Conservation (phyloP, 2,329 filamentous ascomycete species). For the Rachicladosporium sp. region DNA sequence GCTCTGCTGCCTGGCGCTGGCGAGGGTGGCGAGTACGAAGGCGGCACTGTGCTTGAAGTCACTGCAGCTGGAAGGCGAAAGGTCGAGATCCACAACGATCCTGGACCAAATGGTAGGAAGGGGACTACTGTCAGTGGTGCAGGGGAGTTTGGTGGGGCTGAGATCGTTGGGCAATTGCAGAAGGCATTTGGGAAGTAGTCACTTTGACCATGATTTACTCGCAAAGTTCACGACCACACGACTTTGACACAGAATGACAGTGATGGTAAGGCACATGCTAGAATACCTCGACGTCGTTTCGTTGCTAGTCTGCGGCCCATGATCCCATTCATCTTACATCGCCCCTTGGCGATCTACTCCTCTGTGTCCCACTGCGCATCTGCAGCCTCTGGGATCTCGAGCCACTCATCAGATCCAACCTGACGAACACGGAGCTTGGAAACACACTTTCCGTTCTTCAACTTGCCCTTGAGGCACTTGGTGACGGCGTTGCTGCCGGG, state of each 20-base stretch:
- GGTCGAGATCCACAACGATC: slow-evolving; percentile 5
- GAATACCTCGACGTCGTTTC: too few relatives aligned
- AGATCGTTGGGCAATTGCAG: slow-evolving; percentile 3
- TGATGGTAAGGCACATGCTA: too few relatives aligned
- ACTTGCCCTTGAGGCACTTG: slow-evolving; percentile 3
- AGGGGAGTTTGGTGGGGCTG: slow-evolving; percentile 1
- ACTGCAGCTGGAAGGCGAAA: slow-evolving; percentile 1
- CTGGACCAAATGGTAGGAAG: neutral
- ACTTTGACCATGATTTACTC: too few relatives aligned
- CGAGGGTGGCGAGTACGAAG: slow-evolving; percentile 2
- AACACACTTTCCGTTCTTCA: slow-evolving; percentile 6
- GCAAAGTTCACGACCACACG: too few relatives aligned
- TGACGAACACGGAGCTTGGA: slow-evolving; percentile 2
- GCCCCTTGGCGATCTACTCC: neutral
- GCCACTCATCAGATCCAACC: slow-evolving; percentile 2
- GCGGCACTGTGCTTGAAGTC: slow-evolving; percentile 7
- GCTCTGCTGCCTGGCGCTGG: slow-evolving; percentile 5
- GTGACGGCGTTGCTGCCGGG: neutral
- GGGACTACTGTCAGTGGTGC: slow-evolving; percentile 5
- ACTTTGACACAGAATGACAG: too few relatives aligned
- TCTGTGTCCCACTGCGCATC: slow-evolving; percentile 1
- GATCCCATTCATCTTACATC: too few relatives aligned
- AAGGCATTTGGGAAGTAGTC: slow-evolving; percentile 2
- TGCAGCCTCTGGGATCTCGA: slow-evolving; percentile 4
- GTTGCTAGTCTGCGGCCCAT: too few relatives aligned